These are phyloP conservation scores for Gaultheria prostrata DNA, from an alignment of 148 eudicot species.

Conservation along the genomic window DNA sequence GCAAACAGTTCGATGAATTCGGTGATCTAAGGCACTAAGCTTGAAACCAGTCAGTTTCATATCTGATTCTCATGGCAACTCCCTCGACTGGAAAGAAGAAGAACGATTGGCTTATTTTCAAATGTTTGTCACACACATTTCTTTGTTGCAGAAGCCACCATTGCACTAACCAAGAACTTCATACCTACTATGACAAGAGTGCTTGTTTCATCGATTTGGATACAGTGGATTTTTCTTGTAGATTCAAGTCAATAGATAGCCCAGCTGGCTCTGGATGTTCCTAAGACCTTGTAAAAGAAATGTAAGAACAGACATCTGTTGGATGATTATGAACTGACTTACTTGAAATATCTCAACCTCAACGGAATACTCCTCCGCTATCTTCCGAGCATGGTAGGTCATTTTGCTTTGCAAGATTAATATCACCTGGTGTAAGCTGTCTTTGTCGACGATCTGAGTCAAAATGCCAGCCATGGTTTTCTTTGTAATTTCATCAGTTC, in stretches of 20 bases:
- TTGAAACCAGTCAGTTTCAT: too few species aligned
- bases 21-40: too few species aligned
- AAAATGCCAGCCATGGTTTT: conserved; percentile 17
- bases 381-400: conserved; percentile 28
- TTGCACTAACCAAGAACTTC: not conserved
- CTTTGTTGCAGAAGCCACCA: not conserved
- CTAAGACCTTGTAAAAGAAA: not conserved
- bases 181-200: not conserved
- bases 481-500: conserved; percentile 28
- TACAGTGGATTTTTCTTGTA: not conserved
- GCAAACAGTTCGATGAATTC: too few species aligned
- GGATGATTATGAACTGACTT: not conserved
- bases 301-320: not conserved
- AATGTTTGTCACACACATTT: too few species aligned
- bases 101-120: not conserved
- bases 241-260: not conserved
- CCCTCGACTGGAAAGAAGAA: not conserved
- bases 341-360: conserved; percentile 37
- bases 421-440: conserved; percentile 19
- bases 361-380: conserved; percentile 17
- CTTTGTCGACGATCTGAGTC: conserved; percentile 18
- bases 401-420: conserved; percentile 34
- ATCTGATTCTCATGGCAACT: not conserved
- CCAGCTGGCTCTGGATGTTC: not conserved
- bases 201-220: not conserved